phyloP scores from a whole-genome alignment of 257 asterid species.

The Salvia hispanica region DNA sequence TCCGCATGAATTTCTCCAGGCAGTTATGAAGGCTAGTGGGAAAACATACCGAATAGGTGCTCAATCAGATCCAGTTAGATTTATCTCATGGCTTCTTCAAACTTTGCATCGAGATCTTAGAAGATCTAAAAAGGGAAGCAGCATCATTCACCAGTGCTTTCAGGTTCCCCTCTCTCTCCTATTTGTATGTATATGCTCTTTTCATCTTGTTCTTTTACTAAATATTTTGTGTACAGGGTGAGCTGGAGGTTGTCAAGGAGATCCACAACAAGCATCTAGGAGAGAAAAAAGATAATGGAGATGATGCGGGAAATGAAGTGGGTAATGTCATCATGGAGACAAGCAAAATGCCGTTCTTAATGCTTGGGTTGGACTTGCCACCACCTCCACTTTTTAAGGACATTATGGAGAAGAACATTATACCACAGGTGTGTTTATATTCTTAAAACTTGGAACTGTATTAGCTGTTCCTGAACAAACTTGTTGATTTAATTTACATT shows the following conservation, averaged over 20 bases:
- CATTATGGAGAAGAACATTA: conserved; percentile 93
- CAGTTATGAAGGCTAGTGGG: conserved; percentile 94
- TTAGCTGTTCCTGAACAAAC: conserved; percentile 8
- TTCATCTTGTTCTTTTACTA: conserved; percentile 1
- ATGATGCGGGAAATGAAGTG: conserved; percentile 43
- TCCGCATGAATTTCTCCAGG: conserved; percentile 97
- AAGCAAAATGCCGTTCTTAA: conserved; percentile 81
- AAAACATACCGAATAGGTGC: conserved; percentile 83
- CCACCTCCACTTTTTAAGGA: conserved; percentile 96
- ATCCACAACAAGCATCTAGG: conserved; percentile 47
- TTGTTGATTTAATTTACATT: background rate
- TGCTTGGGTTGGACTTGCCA: conserved; percentile 98
- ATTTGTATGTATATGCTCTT: background rate
- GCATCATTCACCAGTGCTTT: conserved; percentile 89
- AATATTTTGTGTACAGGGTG: conserved; percentile 60
- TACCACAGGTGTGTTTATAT: conserved; percentile 71
- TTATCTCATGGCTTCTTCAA: conserved; percentile 96
- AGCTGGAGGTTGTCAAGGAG: conserved; percentile 88
- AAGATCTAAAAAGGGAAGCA: conserved; percentile 64
- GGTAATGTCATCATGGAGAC: conserved; percentile 47
- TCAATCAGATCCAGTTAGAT: conserved; percentile 97
- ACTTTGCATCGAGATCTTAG: conserved; percentile 74
- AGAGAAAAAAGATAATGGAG: conserved; percentile 45
- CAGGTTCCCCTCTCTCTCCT: conserved; percentile 51
- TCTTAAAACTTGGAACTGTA: conserved; percentile 5